Evolutionary conservation across 225 moss, liverwort and hornwort species (phyloP), one percentile per base, ranked within the genome.

Genomic region (Ulota crispa): DNA sequence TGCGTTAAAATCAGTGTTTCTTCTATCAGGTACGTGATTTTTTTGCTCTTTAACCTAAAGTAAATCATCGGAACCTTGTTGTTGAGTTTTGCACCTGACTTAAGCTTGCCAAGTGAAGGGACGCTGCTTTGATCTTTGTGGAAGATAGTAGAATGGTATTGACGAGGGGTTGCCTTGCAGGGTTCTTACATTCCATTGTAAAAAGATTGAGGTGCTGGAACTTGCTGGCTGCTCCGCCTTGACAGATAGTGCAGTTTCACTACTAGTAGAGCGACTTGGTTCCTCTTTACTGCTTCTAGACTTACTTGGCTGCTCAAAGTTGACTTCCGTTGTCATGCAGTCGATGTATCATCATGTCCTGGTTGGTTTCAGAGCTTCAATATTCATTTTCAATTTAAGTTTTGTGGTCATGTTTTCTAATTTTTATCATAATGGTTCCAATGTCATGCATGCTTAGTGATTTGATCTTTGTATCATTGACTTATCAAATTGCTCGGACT

Each of bases 161-260:
- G 62, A 85, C 47, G 37, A 76, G 9, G 39, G 18, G 13, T 79
- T 73, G 80, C 72, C 63, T 81, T 83, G 83, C 95, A 98, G 98
- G 87, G 83, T 85, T n/a, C 92, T 99, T 59, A 91, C 95, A 30
- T 95, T 91, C 72, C 95, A 99, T 64, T 99, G 98, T 88, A 93
- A 88, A 61, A 87, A 79, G 13, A 80, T 99, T 77, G 85, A 92
- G 77, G 92, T 92, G 79, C 82, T 99, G 72, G 79, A 88, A 78
- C 85, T 99, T 59, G 86, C 75, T 83, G 83, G 91, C 47, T 99
- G 98, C 89, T 52, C 75, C 7, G 83, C 85, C 24, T 89, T 94
- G 78, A 90, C 80, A 43, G 92, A 99, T 77, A 78, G 66, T 76
- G 89, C 89, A 50, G 76, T 93, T 61, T 36, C 56, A 54, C 78